These are phyloP conservation scores for Ophiostoma himal-ulmi DNA, from an alignment of 2,329 filamentous ascomycete genomes.

Conservation along the genomic window DNA sequence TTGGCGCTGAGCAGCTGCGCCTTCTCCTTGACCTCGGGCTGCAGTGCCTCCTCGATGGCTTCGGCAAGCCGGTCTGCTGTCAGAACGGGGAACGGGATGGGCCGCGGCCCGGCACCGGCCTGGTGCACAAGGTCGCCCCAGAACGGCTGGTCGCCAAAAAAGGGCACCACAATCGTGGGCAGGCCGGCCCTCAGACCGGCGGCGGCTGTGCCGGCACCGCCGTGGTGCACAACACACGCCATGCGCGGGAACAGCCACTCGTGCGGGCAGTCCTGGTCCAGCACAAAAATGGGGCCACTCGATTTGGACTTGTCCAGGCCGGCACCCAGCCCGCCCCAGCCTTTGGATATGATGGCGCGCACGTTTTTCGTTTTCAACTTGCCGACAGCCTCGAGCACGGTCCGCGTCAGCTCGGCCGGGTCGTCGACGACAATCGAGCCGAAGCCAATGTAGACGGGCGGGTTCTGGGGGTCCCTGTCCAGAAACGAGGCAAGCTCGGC, in stretches of 20 bases:
- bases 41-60: constrained; percentile 44
- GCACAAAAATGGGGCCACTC: constrained; percentile 2
- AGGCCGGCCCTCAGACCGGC: constrained; percentile 75
- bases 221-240: constrained; percentile 78
- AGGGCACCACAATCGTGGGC: constrained; percentile 77
- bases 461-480: constrained; percentile 54
- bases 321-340: constrained; percentile 81
- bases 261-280: constrained; percentile 44
- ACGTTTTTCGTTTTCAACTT: constrained; percentile 36
- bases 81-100: constrained; percentile 63
- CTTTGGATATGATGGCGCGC: constrained; percentile 75
- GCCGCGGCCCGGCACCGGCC: constrained; percentile 65
- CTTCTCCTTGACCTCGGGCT: constrained; percentile 2
- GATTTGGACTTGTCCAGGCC: constrained; percentile 36
- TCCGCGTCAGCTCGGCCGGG: constrained; percentile 61
- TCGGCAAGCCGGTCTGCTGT: constrained; percentile 60
- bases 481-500: constrained; percentile 62
- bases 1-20: not conserved
- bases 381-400: constrained; percentile 66
- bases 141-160: constrained; percentile 81
- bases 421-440: constrained; percentile 78
- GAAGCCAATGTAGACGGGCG: constrained; percentile 77
- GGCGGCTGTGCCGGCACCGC: constrained; percentile 80
- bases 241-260: constrained; percentile 85
- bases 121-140: constrained; percentile 72